phyloP scores from a whole-genome alignment of 2,329 filamentous ascomycete genomes.

The Neoascochyta sp. region DNA sequence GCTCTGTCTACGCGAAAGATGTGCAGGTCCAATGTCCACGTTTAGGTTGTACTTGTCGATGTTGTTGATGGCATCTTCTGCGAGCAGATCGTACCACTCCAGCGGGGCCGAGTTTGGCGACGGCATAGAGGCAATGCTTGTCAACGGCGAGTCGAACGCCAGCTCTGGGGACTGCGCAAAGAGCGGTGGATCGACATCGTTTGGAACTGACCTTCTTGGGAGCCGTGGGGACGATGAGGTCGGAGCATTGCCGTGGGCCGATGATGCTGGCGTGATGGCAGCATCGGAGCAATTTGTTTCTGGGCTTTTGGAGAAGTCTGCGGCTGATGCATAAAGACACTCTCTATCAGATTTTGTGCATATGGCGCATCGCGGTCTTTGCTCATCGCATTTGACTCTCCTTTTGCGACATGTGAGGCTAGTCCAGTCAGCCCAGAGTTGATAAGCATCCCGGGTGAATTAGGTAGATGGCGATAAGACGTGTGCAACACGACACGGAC shows the following conservation, averaged over 20 bases:
- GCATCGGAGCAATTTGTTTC: conserved; percentile 12
- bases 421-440: conserved; percentile 9
- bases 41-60: conserved; percentile 33
- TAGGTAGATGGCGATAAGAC: no score
- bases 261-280: conserved; percentile 9
- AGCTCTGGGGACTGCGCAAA: conserved; percentile 29
- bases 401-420: conserved; percentile 46
- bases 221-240: conserved; percentile 14
- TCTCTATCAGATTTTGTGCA: conserved; percentile 45
- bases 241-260: conserved; percentile 12
- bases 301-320: conserved; percentile 7
- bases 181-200: conserved; percentile 18
- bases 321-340: conserved; percentile 39
- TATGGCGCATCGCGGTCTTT: conserved; percentile 43
- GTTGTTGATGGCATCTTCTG: conserved; percentile 43
- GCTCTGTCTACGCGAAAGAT: conserved; percentile 25
- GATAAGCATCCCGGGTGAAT: neutral
- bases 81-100: conserved; percentile 49
- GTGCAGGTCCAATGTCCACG: conserved; percentile 26
- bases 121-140: conserved; percentile 32
- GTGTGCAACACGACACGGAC: no score
- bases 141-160: conserved; percentile 31
- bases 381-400: conserved; percentile 53
- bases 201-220: conserved; percentile 14
- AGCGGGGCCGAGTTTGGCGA: conserved; percentile 46